phyloP scores from a whole-genome alignment of 257 asterid species.

The Scutellaria galericulata region DNA sequence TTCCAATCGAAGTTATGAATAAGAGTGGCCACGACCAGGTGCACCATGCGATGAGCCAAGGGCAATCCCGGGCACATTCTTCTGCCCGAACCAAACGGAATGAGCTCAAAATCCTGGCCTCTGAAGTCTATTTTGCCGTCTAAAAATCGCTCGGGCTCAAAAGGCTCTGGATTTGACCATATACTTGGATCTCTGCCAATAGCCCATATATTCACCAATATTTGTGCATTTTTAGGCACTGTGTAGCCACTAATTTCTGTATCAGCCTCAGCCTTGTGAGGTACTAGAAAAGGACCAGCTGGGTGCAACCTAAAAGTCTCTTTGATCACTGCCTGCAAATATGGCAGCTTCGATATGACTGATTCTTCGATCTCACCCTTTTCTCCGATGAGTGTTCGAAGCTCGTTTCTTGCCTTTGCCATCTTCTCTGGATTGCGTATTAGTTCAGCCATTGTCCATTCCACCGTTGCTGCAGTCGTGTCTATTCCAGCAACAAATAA shows the following conservation, averaged over 20 bases:
- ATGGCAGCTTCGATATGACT: constrained; percentile 28
- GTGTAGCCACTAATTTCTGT: constrained; percentile 20
- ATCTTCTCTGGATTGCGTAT: constrained; percentile 35
- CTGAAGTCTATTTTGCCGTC: constrained; percentile 11
- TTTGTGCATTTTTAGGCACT: constrained; percentile 21
- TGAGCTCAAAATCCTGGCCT: constrained; percentile 36
- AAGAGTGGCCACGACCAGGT: constrained; percentile 25
- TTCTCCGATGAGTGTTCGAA: neutral
- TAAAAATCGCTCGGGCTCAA: constrained; percentile 33
- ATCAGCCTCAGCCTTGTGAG: constrained; percentile 33
- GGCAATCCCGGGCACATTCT: constrained; percentile 38
- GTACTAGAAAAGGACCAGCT: constrained; percentile 25
- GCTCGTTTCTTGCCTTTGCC: constrained; percentile 37
- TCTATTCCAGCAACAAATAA: constrained; percentile 37
- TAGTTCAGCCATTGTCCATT: constrained; percentile 46
- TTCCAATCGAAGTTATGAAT: constrained; percentile 30
- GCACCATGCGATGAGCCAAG: constrained; percentile 30
- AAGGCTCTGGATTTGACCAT: constrained; percentile 26
- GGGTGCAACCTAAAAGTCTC: constrained; percentile 34
- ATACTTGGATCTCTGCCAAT: constrained; percentile 21
- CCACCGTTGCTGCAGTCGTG: constrained; percentile 34
- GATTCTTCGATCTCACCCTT: constrained; percentile 28
- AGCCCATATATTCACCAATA: constrained; percentile 25
- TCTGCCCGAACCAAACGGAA: constrained; percentile 35
- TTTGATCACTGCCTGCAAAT: constrained; percentile 30